These are phyloP conservation scores for Triticum turgidum DNA, from an alignment of 176 grass and related monocot species.

Conservation along the genomic window DNA sequence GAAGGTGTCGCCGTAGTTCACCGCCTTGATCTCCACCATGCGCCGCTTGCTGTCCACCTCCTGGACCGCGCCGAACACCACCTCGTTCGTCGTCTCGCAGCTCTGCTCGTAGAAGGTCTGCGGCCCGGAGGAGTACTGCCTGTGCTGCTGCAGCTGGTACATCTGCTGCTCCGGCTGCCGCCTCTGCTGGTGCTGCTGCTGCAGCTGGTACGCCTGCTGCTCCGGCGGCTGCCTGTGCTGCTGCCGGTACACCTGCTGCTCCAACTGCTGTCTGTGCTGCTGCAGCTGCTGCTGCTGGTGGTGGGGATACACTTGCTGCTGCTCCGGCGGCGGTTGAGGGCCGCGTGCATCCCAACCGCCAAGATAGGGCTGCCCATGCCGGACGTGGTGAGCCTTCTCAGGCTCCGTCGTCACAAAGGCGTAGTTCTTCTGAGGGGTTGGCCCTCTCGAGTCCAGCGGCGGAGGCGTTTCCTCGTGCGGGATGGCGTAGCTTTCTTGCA, in stretches of 20 bases:
- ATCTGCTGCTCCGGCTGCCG: constrained; percentile 61
- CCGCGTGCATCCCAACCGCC: constrained; percentile 48
- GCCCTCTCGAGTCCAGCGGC: constrained; percentile 55
- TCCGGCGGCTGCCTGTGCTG: constrained; percentile 34
- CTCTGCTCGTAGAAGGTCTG: constrained; percentile 86
- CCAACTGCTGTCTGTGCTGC: constrained; percentile 17
- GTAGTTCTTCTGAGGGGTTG: constrained; percentile 78
- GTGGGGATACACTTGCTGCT: constrained; percentile 51
- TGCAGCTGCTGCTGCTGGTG: constrained; percentile 12
- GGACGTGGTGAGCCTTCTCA: constrained; percentile 67
- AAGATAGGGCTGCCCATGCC: constrained; percentile 48
- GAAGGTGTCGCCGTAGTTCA: constrained; percentile 86
- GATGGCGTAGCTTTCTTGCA: constrained; percentile 92
- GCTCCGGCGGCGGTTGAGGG: constrained; percentile 41
- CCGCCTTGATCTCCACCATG: constrained; percentile 81
- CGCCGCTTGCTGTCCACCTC: constrained; percentile 68
- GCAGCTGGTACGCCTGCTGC: constrained; percentile 54
- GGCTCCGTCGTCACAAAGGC: constrained; percentile 78
- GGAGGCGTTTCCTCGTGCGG: constrained; percentile 73
- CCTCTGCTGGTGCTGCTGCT: background rate
- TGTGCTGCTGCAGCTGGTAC: constrained; percentile 83
- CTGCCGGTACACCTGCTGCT: constrained; percentile 66
- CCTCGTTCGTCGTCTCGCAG: constrained; percentile 88
- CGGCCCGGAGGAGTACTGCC: constrained; percentile 76
- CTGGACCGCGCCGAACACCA: constrained; percentile 95